phyloP scores from a whole-genome alignment of 2,329 filamentous ascomycete genomes.

The Arthrobotrys sphaeroides region DNA sequence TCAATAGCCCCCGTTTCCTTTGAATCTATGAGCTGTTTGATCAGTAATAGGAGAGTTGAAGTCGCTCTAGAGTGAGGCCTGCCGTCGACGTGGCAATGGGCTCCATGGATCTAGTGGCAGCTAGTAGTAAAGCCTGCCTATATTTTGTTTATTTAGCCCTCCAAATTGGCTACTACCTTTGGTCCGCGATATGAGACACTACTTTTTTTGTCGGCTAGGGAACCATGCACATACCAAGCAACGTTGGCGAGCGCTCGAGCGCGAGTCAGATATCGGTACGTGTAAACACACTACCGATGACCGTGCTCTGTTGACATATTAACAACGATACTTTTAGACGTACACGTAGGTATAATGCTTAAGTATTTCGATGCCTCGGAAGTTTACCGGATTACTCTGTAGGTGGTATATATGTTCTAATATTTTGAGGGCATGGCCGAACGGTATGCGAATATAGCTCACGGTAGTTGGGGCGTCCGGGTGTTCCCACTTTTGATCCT shows the following conservation, averaged over 20 bases:
- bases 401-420: not conserved
- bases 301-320: conserved; percentile 1
- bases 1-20: no score
- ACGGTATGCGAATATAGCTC: not conserved
- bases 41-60: not conserved
- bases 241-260: conserved; percentile 8
- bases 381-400: not conserved
- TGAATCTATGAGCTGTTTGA: no score
- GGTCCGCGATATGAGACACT: conserved; percentile 11
- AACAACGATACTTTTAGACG: not conserved
- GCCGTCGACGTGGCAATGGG: conserved; percentile 2
- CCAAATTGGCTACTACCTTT: no score
- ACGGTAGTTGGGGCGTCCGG: conserved; percentile 2
- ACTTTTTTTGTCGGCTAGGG: conserved; percentile 4
- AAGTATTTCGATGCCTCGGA: not conserved
- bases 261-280: not conserved
- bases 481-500: not conserved
- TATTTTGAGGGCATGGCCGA: not conserved
- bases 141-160: no score
- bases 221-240: not conserved
- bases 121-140: no score
- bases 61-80: not conserved
- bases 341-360: not conserved
- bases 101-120: not conserved
- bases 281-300: not conserved